phyloP scores from a whole-genome alignment of 2,329 filamentous ascomycete genomes.

The Stemphylium vesicarium region DNA sequence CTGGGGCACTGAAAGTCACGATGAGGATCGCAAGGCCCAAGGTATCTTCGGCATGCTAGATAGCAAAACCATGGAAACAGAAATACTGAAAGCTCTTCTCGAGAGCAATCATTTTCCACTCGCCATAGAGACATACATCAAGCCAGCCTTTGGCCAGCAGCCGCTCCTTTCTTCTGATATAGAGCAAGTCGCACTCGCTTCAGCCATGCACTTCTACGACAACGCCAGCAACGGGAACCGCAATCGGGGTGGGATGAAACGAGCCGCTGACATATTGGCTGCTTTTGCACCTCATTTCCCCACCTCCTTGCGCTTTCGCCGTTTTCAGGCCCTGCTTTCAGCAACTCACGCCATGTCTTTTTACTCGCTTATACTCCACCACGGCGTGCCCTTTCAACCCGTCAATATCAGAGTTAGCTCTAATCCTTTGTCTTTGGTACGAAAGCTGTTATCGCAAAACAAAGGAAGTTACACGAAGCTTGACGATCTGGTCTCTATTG shows the following conservation, averaged over 20 bases:
- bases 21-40: constrained; percentile 47
- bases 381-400: constrained; percentile 80
- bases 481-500: constrained; percentile 74
- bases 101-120: constrained; percentile 68
- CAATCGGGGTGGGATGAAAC: constrained; percentile 76
- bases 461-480: constrained; percentile 74
- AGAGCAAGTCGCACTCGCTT: constrained; percentile 65
- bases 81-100: constrained; percentile 73
- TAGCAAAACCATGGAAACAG: constrained; percentile 68
- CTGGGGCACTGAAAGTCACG: constrained; percentile 66
- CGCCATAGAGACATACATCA: constrained; percentile 63
- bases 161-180: constrained; percentile 60
- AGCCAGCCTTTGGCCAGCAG: constrained; percentile 59
- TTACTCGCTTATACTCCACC: constrained; percentile 78
- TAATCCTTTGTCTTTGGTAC: constrained; percentile 76
- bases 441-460: constrained; percentile 78
- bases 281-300: constrained; percentile 67
- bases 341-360: constrained; percentile 78
- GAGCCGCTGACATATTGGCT: constrained; percentile 66
- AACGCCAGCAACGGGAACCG: constrained; percentile 83
- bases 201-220: constrained; percentile 75
- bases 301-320: constrained; percentile 59
- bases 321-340: constrained; percentile 68
- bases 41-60: constrained; percentile 66
- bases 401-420: constrained; percentile 77